These are phyloP conservation scores for Cajanus cajan DNA, from an alignment of 306 rosid species.

Conservation along the genomic window DNA sequence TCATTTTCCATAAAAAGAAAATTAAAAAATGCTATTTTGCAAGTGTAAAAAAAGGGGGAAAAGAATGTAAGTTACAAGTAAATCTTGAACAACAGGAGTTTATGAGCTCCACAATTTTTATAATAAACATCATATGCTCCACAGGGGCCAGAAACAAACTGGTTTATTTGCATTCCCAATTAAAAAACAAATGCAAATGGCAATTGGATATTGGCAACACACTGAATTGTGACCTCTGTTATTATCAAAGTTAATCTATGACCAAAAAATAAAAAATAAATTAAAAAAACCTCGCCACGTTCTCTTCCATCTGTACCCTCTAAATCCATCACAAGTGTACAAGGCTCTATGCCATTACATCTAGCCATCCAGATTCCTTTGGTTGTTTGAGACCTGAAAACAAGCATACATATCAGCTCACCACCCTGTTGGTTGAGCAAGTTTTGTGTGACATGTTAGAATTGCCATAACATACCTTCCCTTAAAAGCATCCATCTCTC, in stretches of 20 bases:
- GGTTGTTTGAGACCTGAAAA: constrained; percentile 94
- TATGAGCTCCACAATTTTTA: not conserved
- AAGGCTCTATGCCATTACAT: constrained; percentile 90
- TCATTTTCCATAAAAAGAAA: not conserved
- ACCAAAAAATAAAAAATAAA: not conserved
- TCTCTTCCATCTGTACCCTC: constrained; percentile 99
- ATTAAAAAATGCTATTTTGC: not conserved
- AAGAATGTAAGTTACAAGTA: not conserved
- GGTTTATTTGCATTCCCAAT: not conserved
- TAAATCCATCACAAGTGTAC: constrained; percentile 95
- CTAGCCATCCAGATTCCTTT: constrained; percentile 98
- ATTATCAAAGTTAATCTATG: constrained; percentile 13
- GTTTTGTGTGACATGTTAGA: constrained; percentile 7
- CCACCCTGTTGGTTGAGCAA: not conserved
- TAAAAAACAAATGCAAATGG: not conserved
- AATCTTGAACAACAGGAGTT: not conserved
- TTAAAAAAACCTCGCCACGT: constrained; percentile 98
- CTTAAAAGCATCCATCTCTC: constrained; percentile 97
- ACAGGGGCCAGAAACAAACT: constrained; percentile 1
- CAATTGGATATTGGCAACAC: constrained; percentile 5
- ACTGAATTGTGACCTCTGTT: not conserved
- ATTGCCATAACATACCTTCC: constrained; percentile 69
- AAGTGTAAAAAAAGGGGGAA: not conserved
- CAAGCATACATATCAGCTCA: constrained; percentile 28
- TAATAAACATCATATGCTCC: not conserved